Conservation (phyloP, 176 grass and related monocot genomes). For the Aegilops longissima region DNA sequence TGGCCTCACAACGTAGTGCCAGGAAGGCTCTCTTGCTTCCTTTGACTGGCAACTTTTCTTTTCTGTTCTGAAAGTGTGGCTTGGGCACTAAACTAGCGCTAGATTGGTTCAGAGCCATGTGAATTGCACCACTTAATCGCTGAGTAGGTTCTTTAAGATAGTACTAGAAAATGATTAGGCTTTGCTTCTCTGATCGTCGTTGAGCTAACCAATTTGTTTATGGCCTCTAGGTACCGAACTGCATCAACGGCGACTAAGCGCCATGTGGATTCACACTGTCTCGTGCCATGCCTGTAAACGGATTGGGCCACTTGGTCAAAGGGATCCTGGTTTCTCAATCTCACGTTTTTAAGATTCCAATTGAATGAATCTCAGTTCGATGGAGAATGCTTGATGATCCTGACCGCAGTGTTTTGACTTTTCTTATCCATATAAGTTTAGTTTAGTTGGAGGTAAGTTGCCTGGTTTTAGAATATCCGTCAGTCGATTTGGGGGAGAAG, state of each 20-base stretch:
- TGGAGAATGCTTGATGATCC: neutral
- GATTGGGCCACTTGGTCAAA: neutral
- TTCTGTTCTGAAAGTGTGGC: neutral
- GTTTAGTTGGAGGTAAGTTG: too few relatives aligned
- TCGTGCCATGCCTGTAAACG: neutral
- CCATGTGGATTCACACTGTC: constrained; percentile 11
- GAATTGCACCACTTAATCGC: constrained; percentile 21
- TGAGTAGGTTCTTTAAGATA: constrained; percentile 4
- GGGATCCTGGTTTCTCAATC: neutral
- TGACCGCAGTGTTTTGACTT: neutral
- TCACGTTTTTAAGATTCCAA: neutral
- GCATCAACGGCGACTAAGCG: constrained; percentile 18
- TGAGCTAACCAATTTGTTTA: constrained; percentile 27
- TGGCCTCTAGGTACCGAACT: neutral
- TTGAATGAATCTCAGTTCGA: neutral
- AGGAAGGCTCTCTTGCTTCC: constrained; percentile 17
- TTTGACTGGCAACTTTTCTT: constrained; percentile 31
- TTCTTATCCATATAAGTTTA: neutral
- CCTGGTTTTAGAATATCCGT: too few relatives aligned
- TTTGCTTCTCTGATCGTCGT: neutral
- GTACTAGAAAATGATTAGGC: neutral
- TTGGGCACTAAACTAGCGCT: constrained; percentile 13
- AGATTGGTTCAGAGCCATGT: constrained; percentile 37
- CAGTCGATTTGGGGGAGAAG: too few relatives aligned
- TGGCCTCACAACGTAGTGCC: neutral